Evolutionary conservation across 2,329 filamentous ascomycete genomes (phyloP).

Genomic region (Paramyrothecium roridum): DNA sequence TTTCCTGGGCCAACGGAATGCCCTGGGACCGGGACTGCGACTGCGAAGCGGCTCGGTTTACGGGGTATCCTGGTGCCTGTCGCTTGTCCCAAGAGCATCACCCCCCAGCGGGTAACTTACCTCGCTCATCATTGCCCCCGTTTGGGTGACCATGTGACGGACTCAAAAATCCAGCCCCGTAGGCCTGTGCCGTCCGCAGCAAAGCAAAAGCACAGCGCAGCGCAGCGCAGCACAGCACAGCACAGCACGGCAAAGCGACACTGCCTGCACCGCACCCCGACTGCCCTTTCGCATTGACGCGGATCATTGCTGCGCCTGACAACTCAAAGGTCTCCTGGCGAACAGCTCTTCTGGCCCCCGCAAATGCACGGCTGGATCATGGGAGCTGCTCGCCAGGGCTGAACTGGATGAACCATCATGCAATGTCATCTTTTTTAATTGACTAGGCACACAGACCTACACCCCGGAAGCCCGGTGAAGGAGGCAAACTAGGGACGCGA

Average conservation of each 20-base stretch:
- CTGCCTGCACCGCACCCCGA: neutral
- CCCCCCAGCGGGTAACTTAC: neutral
- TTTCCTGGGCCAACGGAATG: neutral
- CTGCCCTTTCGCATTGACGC: neutral
- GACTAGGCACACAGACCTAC: neutral
- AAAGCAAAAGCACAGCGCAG: neutral
- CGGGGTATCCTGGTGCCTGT: neutral
- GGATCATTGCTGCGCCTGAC: slow-evolving; percentile 2
- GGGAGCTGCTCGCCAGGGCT: neutral
- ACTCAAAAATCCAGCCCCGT: neutral
- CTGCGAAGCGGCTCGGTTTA: neutral
- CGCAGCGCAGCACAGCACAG: neutral
- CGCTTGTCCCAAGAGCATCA: neutral
- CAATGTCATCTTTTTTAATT: neutral
- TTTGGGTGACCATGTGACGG: slow-evolving; percentile 1
- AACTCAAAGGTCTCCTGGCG: neutral
- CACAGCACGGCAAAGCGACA: neutral
- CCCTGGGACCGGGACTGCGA: neutral
- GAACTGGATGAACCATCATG: no score
- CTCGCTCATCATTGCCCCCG: neutral
- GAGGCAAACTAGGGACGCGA: no score
- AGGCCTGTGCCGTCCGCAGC: neutral
- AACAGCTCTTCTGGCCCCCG: neutral
- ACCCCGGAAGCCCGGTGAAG: no score
- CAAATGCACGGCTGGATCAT: neutral